phyloP scores from a whole-genome alignment of 331 rosid genomes.

The Arachis monticola region DNA sequence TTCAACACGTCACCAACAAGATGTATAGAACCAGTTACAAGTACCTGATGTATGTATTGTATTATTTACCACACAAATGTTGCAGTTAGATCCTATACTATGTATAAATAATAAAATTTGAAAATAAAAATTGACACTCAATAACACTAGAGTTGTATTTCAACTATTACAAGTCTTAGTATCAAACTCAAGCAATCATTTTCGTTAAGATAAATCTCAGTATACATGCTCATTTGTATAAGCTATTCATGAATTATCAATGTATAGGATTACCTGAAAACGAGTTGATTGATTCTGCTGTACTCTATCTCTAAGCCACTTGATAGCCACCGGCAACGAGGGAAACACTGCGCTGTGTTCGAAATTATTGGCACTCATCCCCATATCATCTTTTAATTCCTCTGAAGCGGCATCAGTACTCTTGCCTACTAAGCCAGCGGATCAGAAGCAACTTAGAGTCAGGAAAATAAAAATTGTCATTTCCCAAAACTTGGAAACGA shows the following conservation, averaged over 20 bases:
- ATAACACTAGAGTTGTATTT: neutral
- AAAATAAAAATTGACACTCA: too few species aligned
- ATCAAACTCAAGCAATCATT: neutral
- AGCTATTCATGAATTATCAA: conserved; percentile 8
- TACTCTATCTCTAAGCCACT: conserved; percentile 82
- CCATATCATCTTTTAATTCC: conserved; percentile 62
- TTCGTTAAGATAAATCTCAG: conserved; percentile 1
- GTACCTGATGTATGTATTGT: conserved; percentile 59
- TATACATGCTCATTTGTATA: neutral
- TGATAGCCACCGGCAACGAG: conserved; percentile 77
- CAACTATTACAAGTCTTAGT: too few species aligned
- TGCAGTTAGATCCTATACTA: conserved; percentile 31
- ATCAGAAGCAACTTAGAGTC: conserved; percentile 5
- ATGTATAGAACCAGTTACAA: conserved; percentile 90
- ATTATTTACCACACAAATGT: conserved; percentile 24
- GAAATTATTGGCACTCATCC: conserved; percentile 54
- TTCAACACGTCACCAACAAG: conserved; percentile 93
- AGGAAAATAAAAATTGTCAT: neutral
- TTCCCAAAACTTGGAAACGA: too few species aligned
- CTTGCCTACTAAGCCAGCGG: conserved; percentile 48
- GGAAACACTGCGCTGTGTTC: conserved; percentile 85
- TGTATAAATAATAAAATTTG: neutral
- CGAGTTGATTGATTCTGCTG: conserved; percentile 66
- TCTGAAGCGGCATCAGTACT: conserved; percentile 43
- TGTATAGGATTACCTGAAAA: conserved; percentile 67